Percentiles rank a stretch among this genome's conserved stretches.
Conservation (phyloP, 345 rosid species). For the Sonneratia caseolaris region DNA sequence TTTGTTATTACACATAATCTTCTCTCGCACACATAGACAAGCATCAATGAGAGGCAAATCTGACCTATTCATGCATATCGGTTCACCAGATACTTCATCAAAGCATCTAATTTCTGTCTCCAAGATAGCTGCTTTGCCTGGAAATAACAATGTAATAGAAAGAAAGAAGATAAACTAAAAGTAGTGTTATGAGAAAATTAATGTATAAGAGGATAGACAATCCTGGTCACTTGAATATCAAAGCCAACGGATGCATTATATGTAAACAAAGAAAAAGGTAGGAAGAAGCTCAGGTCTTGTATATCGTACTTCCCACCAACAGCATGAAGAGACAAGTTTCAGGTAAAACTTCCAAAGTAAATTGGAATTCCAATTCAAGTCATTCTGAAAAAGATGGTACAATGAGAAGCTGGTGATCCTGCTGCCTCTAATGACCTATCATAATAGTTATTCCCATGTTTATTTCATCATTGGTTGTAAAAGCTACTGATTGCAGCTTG, state of each 20-base stretch:
- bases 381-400: neutral
- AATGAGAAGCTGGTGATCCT: neutral
- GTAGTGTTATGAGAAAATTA: no score
- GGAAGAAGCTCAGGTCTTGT: neutral
- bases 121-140: constrained; percentile 86
- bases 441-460: neutral
- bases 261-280: neutral
- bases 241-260: neutral
- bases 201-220: neutral
- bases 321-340: neutral
- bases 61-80: no score
- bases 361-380: neutral
- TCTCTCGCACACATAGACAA: no score
- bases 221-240: neutral
- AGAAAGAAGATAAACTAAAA: neutral
- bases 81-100: no score
- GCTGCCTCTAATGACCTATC: neutral
- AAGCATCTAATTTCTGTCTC: constrained; percentile 22
- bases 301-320: neutral
- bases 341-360: neutral
- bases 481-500: neutral
- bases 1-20: no score
- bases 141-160: constrained; percentile 9
- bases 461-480: neutral
- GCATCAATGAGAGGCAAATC: no score